Conservation (phyloP, 139 green algal genomes). For the Closterium sp. region DNA sequence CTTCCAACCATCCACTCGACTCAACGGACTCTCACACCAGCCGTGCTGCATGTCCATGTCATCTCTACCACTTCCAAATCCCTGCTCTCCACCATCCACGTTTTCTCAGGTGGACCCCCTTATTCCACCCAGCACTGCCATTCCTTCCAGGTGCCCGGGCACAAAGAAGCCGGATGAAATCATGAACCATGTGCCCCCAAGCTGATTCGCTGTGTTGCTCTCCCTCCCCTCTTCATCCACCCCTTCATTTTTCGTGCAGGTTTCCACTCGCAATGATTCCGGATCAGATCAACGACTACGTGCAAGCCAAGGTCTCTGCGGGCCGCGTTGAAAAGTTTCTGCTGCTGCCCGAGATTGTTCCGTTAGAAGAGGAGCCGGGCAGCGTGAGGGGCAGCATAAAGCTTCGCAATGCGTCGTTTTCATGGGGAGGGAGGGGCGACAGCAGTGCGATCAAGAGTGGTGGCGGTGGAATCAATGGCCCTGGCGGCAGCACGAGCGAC, state of each 20-base stretch:
- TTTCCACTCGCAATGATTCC: slow-evolving; percentile 90
- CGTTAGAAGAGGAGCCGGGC: not conserved
- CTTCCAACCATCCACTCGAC: no score
- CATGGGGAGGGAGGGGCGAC: not conserved
- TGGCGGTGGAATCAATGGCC: not conserved
- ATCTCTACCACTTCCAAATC: no score
- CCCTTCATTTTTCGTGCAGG: not conserved
- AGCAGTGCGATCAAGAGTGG: not conserved
- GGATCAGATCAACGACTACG: slow-evolving; percentile 54
- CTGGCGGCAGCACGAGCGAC: not conserved
- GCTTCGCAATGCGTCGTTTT: slow-evolving; percentile 2
- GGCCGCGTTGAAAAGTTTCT: slow-evolving; percentile 46
- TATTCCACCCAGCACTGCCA: no score
- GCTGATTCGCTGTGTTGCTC: no score
- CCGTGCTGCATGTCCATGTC: no score
- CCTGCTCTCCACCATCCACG: no score
- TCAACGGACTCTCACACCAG: no score
- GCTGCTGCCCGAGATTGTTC: slow-evolving; percentile 16
- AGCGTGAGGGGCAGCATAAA: slow-evolving; percentile 4
- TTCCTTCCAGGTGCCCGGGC: no score
- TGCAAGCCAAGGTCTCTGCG: slow-evolving; percentile 42
- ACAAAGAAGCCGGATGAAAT: no score
- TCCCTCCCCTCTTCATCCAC: not conserved
- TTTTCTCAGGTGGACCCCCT: no score
- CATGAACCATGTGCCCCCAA: no score